Conservation (phyloP, 1,284 basidiomycete genomes). For the Pascua guehoae region DNA sequence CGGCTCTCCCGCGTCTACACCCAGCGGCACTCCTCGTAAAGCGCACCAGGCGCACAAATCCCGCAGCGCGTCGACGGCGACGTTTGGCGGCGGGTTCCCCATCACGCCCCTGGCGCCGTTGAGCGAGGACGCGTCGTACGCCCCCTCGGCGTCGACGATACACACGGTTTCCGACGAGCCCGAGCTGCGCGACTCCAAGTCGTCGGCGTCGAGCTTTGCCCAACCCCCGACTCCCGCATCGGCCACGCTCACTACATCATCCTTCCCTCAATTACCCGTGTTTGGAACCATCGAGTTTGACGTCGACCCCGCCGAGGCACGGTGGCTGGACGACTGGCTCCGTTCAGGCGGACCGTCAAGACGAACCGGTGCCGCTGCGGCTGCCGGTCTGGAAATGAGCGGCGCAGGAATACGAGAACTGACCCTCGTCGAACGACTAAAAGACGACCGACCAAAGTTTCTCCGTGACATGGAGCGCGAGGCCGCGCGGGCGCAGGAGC, state of each 20-base stretch:
- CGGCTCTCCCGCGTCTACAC: constrained; percentile 2
- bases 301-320: constrained; percentile 36
- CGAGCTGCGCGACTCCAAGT: constrained; percentile 6
- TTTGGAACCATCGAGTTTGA: constrained; percentile 49
- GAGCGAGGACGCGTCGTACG: constrained; percentile 5
- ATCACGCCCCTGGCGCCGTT: constrained; percentile 23
- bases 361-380: constrained; percentile 10
- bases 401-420: constrained; percentile 29
- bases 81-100: constrained; percentile 8
- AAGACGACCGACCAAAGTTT: constrained; percentile 29
- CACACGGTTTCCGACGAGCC: constrained; percentile 12
- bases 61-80: background rate
- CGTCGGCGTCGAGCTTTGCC: constrained; percentile 17
- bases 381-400: constrained; percentile 1
- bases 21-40: constrained; percentile 6
- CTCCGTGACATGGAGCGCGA: constrained; percentile 27
- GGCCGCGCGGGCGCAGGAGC: background rate
- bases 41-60: background rate
- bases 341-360: constrained; percentile 14
- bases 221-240: constrained; percentile 26
- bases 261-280: constrained; percentile 17
- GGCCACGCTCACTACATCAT: background rate
- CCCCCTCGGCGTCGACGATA: constrained; percentile 8
- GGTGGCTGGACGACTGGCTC: constrained; percentile 40
- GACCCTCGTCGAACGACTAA: constrained; percentile 28